Percentiles rank a stretch among this genome's conserved stretches.
Evolutionary conservation across 805 yeast genomes (phyloP).

Genomic region (Wickerhamomyces bisporus): DNA sequence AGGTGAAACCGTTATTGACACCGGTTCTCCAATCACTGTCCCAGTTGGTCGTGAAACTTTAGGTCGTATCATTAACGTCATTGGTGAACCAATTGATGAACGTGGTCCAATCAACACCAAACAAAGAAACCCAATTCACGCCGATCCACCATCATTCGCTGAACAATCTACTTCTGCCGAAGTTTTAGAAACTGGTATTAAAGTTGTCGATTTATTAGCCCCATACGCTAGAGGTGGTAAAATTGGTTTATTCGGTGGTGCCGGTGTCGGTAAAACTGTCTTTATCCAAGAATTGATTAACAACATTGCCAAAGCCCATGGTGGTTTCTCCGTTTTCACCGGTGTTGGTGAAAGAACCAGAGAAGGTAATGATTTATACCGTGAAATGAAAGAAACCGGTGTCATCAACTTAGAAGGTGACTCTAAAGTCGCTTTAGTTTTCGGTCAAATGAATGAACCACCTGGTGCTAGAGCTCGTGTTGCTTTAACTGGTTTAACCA

Average conservation of each 20-base stretch:
- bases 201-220: constrained; percentile 98
- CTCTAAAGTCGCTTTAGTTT: constrained; percentile 98
- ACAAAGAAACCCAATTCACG: constrained; percentile 96
- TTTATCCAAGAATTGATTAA: constrained; percentile 99
- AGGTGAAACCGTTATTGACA: constrained; percentile 87
- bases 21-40: constrained; percentile 98
- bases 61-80: constrained; percentile 96
- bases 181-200: constrained; percentile 98
- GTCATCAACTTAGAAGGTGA: constrained; percentile 99
- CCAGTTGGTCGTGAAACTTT: constrained; percentile 99
- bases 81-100: constrained; percentile 99
- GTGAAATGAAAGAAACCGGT: constrained; percentile 99
- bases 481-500: constrained; percentile 98
- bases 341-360: constrained; percentile 99
- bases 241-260: constrained; percentile 99
- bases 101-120: constrained; percentile 96
- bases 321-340: constrained; percentile 99
- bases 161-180: constrained; percentile 98
- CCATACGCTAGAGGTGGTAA: constrained; percentile 99
- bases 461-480: constrained; percentile 99
- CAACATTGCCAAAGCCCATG: constrained; percentile 99
- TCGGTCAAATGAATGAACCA: constrained; percentile 99
- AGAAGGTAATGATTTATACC: constrained; percentile 99
- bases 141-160: constrained; percentile 94
- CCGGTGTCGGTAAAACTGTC: constrained; percentile 99